Evolutionary conservation across 163 green algal genomes (phyloP).

Genomic region (Chlamydomonas reinhardtii): DNA sequence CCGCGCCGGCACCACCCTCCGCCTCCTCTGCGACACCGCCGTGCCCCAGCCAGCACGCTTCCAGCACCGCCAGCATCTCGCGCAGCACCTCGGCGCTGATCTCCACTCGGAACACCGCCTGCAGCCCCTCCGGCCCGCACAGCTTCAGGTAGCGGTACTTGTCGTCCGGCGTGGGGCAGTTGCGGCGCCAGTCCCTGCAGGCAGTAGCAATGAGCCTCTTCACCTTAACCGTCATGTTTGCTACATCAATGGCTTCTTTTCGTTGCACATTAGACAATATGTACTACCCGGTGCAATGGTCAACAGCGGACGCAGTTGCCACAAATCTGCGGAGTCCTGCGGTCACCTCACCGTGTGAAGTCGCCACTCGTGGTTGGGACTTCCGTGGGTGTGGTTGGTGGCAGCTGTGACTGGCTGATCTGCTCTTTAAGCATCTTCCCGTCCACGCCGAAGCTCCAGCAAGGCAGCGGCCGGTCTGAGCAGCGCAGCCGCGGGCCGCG

Average conservation of each 20-base stretch:
- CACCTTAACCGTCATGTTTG: too few relatives aligned
- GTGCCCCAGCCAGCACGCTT: slow-evolving; percentile 51
- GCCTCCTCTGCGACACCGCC: slow-evolving; percentile 36
- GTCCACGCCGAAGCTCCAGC: slow-evolving; percentile 42
- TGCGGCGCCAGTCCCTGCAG: slow-evolving; percentile 63
- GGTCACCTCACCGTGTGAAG: slow-evolving; percentile 34
- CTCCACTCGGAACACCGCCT: slow-evolving; percentile 63
- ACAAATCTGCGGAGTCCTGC: too few relatives aligned
- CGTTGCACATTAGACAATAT: too few relatives aligned
- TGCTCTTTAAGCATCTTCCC: slow-evolving; percentile 29
- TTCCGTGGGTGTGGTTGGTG: neutral
- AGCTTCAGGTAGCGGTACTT: slow-evolving; percentile 66
- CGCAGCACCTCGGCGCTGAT: slow-evolving; percentile 38
- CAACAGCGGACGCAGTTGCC: too few relatives aligned
- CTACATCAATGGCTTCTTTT: too few relatives aligned
- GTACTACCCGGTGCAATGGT: too few relatives aligned
- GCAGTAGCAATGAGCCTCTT: neutral
- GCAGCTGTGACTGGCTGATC: neutral
- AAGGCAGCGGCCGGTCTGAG: slow-evolving; percentile 34
- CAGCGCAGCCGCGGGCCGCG: too few relatives aligned
- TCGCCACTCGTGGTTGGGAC: slow-evolving; percentile 41
- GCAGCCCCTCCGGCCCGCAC: slow-evolving; percentile 50
- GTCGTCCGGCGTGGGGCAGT: slow-evolving; percentile 51
- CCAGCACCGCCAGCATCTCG: slow-evolving; percentile 60
- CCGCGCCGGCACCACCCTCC: slow-evolving; percentile 7